phyloP scores from a whole-genome alignment of 768 basidiomycete species.

The Galerina marginata region DNA sequence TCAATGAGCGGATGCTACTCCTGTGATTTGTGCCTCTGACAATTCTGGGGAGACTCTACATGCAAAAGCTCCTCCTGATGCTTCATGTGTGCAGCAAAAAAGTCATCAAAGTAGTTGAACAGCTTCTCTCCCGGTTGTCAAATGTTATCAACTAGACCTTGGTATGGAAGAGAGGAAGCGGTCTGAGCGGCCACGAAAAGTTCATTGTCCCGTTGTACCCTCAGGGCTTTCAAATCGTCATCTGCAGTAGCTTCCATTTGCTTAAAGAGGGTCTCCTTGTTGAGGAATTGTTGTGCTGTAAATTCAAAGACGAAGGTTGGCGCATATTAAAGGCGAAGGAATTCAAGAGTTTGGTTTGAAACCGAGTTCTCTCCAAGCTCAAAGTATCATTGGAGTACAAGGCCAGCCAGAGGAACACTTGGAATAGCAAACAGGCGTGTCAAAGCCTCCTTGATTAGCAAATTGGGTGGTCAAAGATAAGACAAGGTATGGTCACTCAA shows the following conservation, averaged over 20 bases:
- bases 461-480: conserved; percentile 10
- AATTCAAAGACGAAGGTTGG: conserved; percentile 1
- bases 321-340: conserved; percentile 4
- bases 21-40: background rate
- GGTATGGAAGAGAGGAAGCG: conserved; percentile 6
- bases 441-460: conserved; percentile 11
- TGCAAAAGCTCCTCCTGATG: conserved; percentile 3
- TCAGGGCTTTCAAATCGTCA: background rate
- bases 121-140: background rate
- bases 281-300: background rate
- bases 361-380: background rate
- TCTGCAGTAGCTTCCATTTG: background rate
- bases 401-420: background rate
- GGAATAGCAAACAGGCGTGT: background rate
- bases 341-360: background rate
- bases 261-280: background rate
- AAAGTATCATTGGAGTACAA: conserved; percentile 6
- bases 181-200: background rate
- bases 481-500: background rate
- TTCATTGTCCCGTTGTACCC: background rate
- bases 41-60: background rate
- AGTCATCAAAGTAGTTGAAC: conserved; percentile 6
- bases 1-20: background rate
- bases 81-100: conserved; percentile 3
- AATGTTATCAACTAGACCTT: conserved; percentile 7